Evolutionary conservation across 768 basidiomycete genomes (phyloP).

Genomic region (Cubamyces lactineus): DNA sequence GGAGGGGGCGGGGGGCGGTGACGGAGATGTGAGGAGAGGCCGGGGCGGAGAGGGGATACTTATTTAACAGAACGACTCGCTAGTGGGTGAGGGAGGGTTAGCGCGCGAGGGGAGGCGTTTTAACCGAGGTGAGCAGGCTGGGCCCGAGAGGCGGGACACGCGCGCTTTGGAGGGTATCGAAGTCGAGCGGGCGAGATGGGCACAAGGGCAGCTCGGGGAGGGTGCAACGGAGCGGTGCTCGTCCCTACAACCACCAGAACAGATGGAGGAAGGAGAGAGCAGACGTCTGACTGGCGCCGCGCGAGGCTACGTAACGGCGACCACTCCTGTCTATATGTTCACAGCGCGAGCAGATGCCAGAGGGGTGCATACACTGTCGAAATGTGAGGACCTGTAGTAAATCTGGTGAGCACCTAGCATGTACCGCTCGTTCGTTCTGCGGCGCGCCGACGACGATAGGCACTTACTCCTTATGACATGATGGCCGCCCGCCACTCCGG

Average conservation of each 20-base stretch:
- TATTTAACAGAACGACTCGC: constrained; percentile 8
- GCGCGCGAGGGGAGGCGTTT: constrained; percentile 15
- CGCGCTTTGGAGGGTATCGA: constrained; percentile 8
- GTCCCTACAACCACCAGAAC: background rate
- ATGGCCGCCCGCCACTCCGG: too few species aligned
- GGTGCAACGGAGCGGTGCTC: constrained; percentile 4
- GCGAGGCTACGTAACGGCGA: background rate
- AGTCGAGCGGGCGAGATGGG: constrained; percentile 1
- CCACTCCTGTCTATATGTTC: background rate
- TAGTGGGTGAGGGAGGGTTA: constrained; percentile 6
- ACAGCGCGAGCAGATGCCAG: too few species aligned
- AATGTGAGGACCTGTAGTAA: too few species aligned
- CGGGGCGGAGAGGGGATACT: constrained; percentile 15
- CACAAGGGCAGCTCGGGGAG: constrained; percentile 20
- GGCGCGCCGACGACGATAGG: too few species aligned
- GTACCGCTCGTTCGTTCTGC: too few species aligned
- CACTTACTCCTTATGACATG: too few species aligned
- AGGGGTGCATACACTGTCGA: too few species aligned
- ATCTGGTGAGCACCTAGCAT: too few species aligned
- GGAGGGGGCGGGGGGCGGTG: background rate
- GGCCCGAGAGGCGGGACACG: constrained; percentile 19
- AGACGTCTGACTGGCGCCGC: background rate
- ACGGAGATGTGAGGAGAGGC: constrained; percentile 1
- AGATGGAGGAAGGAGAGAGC: background rate
- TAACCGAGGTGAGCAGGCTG: constrained; percentile 17